Base-by-base conservation (phyloP, 768 basidiomycete species). In the Amanita brunnescens region DNA sequence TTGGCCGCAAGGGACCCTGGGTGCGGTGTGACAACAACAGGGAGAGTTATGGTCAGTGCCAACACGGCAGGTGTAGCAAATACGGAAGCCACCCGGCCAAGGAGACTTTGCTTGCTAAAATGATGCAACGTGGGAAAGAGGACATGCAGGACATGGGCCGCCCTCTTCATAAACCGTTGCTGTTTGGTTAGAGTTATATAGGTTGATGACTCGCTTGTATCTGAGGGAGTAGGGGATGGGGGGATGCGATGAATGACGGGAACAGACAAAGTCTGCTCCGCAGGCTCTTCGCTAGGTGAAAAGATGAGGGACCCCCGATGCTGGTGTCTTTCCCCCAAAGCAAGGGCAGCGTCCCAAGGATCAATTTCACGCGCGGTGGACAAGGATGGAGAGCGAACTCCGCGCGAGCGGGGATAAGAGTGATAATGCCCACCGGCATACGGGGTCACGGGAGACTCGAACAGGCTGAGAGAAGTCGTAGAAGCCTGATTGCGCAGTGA, bases 61-160 rank as follows among this genome's bases (percentile, higher is more conserved):
- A 96, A 70, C 1, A 99, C 82, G 1, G 92, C 91, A 1, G 95
- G 95, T 0, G 86, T 81, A 2, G 92, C 91, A 51, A 96, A 76
- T 21, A 95, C 57, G 0, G 84, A 79, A 0, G 87, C 86, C 26
- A 89, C 68, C 67, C 81, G 81, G 0, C 85, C 86, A 9, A 85
- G 57, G 45, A 83, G 57, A 14, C 83, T 82, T 66, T 95, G 92
- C 20, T 75, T 71, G 23, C 68, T 53, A 64, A 96, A 88, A 45
- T 79, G 73, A 50, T 85, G 82, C 1, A 98, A 68, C 0, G 92
- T 88, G 0, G 95, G 94, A 67, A 95, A 95, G 5, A 98, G 71
- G 5, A 81, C 80, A 56, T 87, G 77, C 49, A 70, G 74, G 0
- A 76, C 69, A 38, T 68, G 67, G 2, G 64, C 61, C 9, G 82